Conservation (phyloP, 805 yeast species). For the Candida vaughaniae region DNA sequence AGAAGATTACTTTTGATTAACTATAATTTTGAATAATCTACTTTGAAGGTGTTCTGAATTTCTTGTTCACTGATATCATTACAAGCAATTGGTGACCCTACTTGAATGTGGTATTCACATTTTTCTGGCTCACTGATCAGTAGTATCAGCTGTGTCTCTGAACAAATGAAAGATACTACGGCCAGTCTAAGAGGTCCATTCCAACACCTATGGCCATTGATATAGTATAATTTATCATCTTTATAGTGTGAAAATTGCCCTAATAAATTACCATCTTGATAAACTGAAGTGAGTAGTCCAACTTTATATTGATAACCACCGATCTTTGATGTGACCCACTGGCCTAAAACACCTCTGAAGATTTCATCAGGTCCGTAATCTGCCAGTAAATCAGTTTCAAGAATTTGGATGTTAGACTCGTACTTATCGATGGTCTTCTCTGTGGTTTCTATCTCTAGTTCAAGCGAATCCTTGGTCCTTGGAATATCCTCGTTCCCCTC, state of each 20-base stretch:
- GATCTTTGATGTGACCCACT: constrained; percentile 47
- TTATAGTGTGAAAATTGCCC: constrained; percentile 42
- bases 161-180: constrained; percentile 64
- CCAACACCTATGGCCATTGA: constrained; percentile 83
- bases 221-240: constrained; percentile 39
- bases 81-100: constrained; percentile 50
- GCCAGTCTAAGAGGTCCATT: constrained; percentile 87
- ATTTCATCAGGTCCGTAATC: constrained; percentile 64
- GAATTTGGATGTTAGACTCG: constrained; percentile 13
- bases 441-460: constrained; percentile 1
- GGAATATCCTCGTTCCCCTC: background rate
- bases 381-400: constrained; percentile 21
- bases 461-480: constrained; percentile 3
- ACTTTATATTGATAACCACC: constrained; percentile 73
- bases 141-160: constrained; percentile 52
- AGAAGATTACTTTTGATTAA: constrained; percentile 73
- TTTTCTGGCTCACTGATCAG: constrained; percentile 84
- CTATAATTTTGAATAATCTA: constrained; percentile 24
- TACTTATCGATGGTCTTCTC: constrained; percentile 16
- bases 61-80: constrained; percentile 28
- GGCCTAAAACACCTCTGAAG: constrained; percentile 53
- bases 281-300: constrained; percentile 54
- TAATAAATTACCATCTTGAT: constrained; percentile 54
- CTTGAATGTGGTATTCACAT: constrained; percentile 67
- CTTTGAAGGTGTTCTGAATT: constrained; percentile 22